phyloP scores from a whole-genome alignment of 352 stramenopile genomes.

The Thraustotheca clavata region DNA sequence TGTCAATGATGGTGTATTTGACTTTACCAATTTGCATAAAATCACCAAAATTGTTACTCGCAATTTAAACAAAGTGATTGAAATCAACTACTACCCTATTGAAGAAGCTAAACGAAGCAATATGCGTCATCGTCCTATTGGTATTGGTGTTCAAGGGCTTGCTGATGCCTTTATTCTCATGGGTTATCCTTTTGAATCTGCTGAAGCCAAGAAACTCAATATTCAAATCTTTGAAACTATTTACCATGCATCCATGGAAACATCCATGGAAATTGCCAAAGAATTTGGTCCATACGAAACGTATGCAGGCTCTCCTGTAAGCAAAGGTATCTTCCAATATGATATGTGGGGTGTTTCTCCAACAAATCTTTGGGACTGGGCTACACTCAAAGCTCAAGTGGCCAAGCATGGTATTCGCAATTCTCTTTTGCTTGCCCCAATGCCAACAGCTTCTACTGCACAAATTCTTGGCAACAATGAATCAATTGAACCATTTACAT shows the following conservation, averaged over 20 bases:
- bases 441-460: slow-evolving; percentile 98
- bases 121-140: slow-evolving; percentile 96
- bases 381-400: slow-evolving; percentile 88
- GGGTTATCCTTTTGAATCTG: slow-evolving; percentile 94
- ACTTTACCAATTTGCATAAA: slow-evolving; percentile 94
- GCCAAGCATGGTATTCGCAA: slow-evolving; percentile 95
- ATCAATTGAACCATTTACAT: slow-evolving; percentile 97
- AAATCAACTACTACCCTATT: slow-evolving; percentile 99
- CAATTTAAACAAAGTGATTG: slow-evolving; percentile 99
- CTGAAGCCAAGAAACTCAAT: slow-evolving; percentile 89
- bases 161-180: slow-evolving; percentile 98
- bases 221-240: slow-evolving; percentile 99
- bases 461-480: slow-evolving; percentile 99
- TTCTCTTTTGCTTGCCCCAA: slow-evolving; percentile 97
- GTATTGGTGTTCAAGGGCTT: slow-evolving; percentile 97
- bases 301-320: slow-evolving; percentile 94
- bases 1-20: slow-evolving; percentile 84
- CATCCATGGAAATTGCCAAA: slow-evolving; percentile 93
- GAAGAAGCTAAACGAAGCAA: slow-evolving; percentile 87
- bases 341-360: slow-evolving; percentile 98
- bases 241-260: slow-evolving; percentile 95
- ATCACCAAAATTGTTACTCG: slow-evolving; percentile 95
- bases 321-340: slow-evolving; percentile 96
- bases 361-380: slow-evolving; percentile 93
- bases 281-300: slow-evolving; percentile 94